Conservation (phyloP, 306 rosid species). For the Vigna unguiculata region DNA sequence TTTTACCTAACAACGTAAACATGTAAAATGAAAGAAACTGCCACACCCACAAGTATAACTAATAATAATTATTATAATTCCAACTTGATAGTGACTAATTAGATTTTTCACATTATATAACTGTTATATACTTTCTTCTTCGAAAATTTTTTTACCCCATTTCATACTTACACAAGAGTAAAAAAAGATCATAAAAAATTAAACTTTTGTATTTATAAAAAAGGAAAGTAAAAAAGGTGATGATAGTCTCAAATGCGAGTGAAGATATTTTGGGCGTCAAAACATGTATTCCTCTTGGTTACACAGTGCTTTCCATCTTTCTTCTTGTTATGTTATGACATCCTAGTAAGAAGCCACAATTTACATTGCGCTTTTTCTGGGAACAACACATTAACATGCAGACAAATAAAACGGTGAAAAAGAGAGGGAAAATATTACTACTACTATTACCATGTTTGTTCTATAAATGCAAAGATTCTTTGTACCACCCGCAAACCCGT, state of each 20-base stretch:
- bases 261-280: no score
- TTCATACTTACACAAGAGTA: no score
- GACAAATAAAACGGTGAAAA: constrained; percentile 9
- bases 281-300: no score
- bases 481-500: not conserved
- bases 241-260: no score
- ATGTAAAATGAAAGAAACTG: not conserved
- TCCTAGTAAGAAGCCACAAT: not conserved
- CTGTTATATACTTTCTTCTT: not conserved
- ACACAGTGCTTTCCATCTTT: no score
- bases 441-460: not conserved
- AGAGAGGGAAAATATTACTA: not conserved
- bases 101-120: no score
- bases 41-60: not conserved
- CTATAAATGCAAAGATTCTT: not conserved
- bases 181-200: no score
- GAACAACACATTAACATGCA: not conserved
- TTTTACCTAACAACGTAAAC: not conserved
- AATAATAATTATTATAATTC: not conserved
- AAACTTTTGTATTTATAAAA: no score
- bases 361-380: not conserved
- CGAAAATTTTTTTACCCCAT: no score
- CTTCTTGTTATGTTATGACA: not conserved
- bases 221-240: no score
- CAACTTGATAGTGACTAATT: not conserved